Evolutionary conservation across 306 rosid genomes (phyloP), one percentile per base, ranked within the genome.

Genomic region (Cucumis sativus): DNA sequence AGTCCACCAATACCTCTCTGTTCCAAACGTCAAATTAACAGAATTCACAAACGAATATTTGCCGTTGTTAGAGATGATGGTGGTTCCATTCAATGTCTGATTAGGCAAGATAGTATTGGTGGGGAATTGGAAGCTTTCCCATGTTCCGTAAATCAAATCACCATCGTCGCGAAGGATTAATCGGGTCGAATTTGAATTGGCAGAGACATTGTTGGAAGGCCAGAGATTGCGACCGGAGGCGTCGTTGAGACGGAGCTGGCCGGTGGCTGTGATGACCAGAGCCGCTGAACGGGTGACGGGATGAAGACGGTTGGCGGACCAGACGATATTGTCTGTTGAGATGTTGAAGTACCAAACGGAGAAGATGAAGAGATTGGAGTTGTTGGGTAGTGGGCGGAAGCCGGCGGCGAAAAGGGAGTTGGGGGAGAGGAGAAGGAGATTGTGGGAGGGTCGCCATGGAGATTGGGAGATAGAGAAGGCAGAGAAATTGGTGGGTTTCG

Each of bases 81-180:
- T 25, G 11, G 82, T 49, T 4, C 18, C 65, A 0, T 12, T 60
- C 8, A 94, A 63, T 35, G 37, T 80, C 61, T 94, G 97, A 77
- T 81, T 81, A 4, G 97, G 86, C 51, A 92, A 77, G 15, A 87
- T 61, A 1, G 93, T 92, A 68, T 90, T 87, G 4, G 93, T 88
- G 0, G 96, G 97, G 51, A 72, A 76, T 0, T 6, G 2, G 69
- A 95, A 95, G 78, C 96, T 91, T 12, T 21, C 68, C 95, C 91
- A 92, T 11, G 16, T 13, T 0, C 86, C 89, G 66, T 80, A 92
- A 6, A 66, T 75, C 41, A 94, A 58, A 69, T 83, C 84, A 0
- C 95, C 97, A 7, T 39, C 40, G 55, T 88, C 1, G 2, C 1
- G 5, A n/a, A 91, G 89, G 60, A 25, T 10, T 57, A 87, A 91